phyloP scores from a whole-genome alignment of 768 basidiomycete species.

The Suillus decipiens region DNA sequence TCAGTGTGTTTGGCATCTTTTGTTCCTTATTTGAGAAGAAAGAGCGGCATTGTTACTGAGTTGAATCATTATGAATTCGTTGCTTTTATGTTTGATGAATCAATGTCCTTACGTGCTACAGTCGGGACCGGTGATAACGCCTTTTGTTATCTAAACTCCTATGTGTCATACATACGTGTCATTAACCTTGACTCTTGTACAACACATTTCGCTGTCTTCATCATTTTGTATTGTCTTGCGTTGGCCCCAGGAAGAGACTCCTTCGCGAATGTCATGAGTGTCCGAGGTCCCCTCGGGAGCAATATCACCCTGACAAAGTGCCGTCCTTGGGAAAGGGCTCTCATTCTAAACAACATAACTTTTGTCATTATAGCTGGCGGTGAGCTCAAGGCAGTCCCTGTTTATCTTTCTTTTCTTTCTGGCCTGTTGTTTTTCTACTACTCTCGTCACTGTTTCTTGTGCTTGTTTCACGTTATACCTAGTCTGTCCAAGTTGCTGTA shows the following conservation, averaged over 20 bases:
- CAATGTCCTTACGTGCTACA: slow-evolving; percentile 1
- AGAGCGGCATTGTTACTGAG: neutral
- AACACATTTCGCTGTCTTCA: neutral
- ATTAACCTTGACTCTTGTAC: neutral
- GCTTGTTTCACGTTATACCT: slow-evolving; percentile 22
- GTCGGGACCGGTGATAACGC: neutral
- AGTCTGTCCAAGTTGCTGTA: slow-evolving; percentile 9
- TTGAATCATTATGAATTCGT: neutral
- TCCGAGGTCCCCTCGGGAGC: slow-evolving; percentile 21
- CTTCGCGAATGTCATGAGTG: slow-evolving; percentile 9
- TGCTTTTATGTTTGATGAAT: neutral
- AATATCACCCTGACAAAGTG: neutral
- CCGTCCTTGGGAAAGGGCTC: slow-evolving; percentile 6
- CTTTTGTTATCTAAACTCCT: neutral
- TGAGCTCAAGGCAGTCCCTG: slow-evolving; percentile 10
- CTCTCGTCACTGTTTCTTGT: slow-evolving; percentile 19
- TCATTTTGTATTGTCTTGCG: neutral
- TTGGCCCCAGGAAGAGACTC: neutral
- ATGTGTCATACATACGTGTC: slow-evolving; percentile 1
- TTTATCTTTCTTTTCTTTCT: slow-evolving; percentile 21
- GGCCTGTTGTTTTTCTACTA: slow-evolving; percentile 9
- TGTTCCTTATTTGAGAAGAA: neutral
- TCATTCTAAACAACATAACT: slow-evolving; percentile 9
- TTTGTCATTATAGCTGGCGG: slow-evolving; percentile 6
- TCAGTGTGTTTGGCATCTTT: neutral